Percentiles rank a stretch among this genome's conserved stretches.
Evolutionary conservation across 164 flowering plant genomes (phyloP).

Genomic region (Sedum album): DNA sequence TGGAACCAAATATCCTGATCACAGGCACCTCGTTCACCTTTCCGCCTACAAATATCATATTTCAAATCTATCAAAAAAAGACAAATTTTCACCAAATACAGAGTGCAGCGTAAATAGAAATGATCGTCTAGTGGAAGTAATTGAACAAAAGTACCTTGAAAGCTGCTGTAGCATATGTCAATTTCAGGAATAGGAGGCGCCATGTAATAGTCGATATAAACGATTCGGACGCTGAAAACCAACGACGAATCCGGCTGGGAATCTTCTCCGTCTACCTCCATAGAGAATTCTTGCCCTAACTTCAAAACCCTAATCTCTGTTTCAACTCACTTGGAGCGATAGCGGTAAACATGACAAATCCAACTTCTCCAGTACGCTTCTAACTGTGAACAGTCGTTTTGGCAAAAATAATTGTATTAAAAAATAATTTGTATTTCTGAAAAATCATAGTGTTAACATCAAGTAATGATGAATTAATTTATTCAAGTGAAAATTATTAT

Average conservation of each 20-base stretch:
- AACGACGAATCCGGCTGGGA: constrained; percentile 26
- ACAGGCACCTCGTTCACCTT: constrained; percentile 75
- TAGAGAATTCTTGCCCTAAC: background rate
- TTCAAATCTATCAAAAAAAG: background rate
- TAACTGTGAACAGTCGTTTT: too few relatives aligned
- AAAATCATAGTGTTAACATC: too few relatives aligned
- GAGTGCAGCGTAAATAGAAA: background rate
- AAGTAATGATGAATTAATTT: too few relatives aligned
- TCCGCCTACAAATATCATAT: constrained; percentile 41
- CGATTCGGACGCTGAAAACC: constrained; percentile 66
- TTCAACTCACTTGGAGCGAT: background rate
- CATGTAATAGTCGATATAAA: constrained; percentile 70
- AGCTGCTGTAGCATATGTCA: constrained; percentile 63
- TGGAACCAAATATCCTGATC: constrained; percentile 69
- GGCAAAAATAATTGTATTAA: too few relatives aligned
- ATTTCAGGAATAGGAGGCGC: constrained; percentile 58
- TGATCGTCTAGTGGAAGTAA: too few relatives aligned
- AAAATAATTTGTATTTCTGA: too few relatives aligned
- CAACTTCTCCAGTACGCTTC: background rate
- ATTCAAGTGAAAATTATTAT: too few relatives aligned
- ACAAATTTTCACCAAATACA: background rate
- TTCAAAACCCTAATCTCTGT: background rate
- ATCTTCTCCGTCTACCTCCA: constrained; percentile 9
- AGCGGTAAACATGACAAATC: background rate
- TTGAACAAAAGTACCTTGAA: constrained; percentile 42